Conservation (phyloP, 2,329 filamentous ascomycete species). For the Clarireedia homoeocarpa region DNA sequence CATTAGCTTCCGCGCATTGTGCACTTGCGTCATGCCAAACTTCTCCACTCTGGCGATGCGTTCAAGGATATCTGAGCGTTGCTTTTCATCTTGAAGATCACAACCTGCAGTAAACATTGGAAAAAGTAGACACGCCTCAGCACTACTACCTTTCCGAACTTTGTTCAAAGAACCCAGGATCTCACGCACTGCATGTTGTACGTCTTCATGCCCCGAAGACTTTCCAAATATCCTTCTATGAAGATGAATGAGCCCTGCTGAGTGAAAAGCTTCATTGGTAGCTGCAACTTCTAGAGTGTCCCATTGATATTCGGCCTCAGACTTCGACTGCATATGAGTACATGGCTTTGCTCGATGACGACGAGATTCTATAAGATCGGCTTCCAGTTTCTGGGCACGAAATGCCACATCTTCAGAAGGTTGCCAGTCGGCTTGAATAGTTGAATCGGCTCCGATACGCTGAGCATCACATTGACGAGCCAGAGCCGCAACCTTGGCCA, state of each 20-base stretch:
- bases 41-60: constrained; percentile 61
- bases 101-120: constrained; percentile 80
- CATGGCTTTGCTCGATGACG: constrained; percentile 34
- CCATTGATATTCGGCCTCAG: constrained; percentile 44
- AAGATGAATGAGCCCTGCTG: constrained; percentile 68
- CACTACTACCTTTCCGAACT: constrained; percentile 58
- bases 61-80: constrained; percentile 54
- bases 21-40: constrained; percentile 68
- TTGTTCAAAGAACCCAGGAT: constrained; percentile 55
- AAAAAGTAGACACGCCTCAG: constrained; percentile 69
- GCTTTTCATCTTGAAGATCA: constrained; percentile 50
- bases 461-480: constrained; percentile 60
- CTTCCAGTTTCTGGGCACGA: constrained; percentile 51
- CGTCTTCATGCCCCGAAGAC: constrained; percentile 45
- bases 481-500: constrained; percentile 65
- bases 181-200: constrained; percentile 54
- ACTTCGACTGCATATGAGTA: constrained; percentile 39
- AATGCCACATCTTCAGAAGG: constrained; percentile 46
- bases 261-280: constrained; percentile 73
- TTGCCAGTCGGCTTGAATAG: constrained; percentile 47
- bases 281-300: constrained; percentile 59
- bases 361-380: constrained; percentile 50
- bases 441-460: constrained; percentile 47
- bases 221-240: constrained; percentile 64
- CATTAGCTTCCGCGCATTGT: constrained; percentile 56